These are phyloP conservation scores for Trichosporon asahii DNA, from an alignment of 1,284 basidiomycete genomes.

Conservation along the genomic window DNA sequence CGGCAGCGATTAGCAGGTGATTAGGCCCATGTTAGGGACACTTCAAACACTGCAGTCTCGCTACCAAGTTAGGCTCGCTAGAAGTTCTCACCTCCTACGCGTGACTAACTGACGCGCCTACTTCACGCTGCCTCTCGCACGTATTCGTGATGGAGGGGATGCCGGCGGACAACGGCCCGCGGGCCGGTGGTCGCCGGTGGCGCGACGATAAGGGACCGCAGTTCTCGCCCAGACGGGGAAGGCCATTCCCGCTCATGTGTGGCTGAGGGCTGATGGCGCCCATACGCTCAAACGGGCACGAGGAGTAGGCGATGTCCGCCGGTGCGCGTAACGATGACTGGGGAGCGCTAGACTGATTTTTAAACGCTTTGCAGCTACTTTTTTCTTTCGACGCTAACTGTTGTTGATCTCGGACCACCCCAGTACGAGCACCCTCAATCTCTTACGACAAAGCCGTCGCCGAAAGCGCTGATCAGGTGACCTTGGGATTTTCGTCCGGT, in stretches of 20 bases:
- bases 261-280: background rate
- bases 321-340: background rate
- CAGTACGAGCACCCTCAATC: background rate
- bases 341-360: background rate
- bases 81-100: background rate
- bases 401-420: background rate
- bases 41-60: background rate
- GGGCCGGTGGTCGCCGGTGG: background rate
- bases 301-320: background rate
- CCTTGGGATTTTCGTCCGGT: background rate
- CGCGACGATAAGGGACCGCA: background rate
- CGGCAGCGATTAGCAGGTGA: background rate
- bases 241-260: background rate
- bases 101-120: background rate
- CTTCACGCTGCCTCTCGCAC: background rate
- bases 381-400: background rate
- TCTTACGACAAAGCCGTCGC: background rate
- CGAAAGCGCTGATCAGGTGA: background rate
- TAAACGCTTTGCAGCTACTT: background rate
- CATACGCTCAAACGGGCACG: background rate
- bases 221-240: background rate
- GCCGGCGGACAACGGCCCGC: background rate
- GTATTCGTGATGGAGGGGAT: background rate
- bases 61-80: background rate
- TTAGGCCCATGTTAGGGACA: background rate